Percentiles rank a stretch among this genome's conserved stretches.
Conservation (phyloP, 331 rosid species). For the Quercus lobata region DNA sequence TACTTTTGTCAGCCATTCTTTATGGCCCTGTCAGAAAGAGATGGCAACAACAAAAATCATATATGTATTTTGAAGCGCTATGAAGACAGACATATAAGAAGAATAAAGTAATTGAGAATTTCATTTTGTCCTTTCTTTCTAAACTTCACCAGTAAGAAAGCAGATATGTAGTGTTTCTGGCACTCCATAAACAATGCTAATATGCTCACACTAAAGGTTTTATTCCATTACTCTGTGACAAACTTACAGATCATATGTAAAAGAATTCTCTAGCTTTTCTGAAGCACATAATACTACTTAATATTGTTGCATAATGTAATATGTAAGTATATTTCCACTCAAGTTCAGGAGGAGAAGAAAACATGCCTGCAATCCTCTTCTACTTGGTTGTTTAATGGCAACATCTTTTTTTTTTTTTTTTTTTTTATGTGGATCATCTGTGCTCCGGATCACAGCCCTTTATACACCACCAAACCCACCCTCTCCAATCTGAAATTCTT, state of each 20-base stretch:
- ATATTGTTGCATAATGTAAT: neutral
- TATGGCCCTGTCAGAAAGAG: slow-evolving; percentile 42
- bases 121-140: neutral
- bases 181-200: neutral
- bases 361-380: slow-evolving; percentile 60
- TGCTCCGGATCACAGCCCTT: slow-evolving; percentile 32
- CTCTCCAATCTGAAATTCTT: slow-evolving; percentile 57
- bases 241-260: too few species aligned
- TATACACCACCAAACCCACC: slow-evolving; percentile 63
- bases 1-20: slow-evolving; percentile 69
- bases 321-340: neutral
- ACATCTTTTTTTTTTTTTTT: slow-evolving; percentile 33
- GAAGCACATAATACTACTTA: neutral
- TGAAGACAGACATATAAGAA: neutral
- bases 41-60: neutral
- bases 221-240: too few species aligned
- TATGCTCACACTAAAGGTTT: neutral
- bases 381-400: slow-evolving; percentile 58
- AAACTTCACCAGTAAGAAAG: neutral
- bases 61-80: neutral
- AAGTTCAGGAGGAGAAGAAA: neutral
- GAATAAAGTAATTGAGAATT: neutral
- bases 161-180: neutral
- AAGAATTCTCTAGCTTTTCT: too few species aligned
- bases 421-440: slow-evolving; percentile 26